Evolutionary conservation across 139 green algal species (phyloP).

Genomic region (Raphidocelis subcapitata): DNA sequence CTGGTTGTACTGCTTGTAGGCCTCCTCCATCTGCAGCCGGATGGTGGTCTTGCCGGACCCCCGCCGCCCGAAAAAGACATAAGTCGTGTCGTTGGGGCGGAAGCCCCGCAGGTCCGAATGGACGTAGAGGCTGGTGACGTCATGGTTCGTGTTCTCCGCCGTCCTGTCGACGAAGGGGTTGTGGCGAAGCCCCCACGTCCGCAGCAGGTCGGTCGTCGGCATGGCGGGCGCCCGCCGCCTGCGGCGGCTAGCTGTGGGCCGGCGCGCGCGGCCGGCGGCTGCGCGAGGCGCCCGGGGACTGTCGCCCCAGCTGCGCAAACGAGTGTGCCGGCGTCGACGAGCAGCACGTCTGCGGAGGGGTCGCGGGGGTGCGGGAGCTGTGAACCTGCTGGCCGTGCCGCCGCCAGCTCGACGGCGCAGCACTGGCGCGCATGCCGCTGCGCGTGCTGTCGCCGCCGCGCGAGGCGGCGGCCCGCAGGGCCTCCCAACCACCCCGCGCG

Average conservation of each 20-base stretch:
- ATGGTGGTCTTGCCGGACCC: slow-evolving; percentile 90
- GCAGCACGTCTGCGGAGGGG: too few species aligned
- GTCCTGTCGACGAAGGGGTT: slow-evolving; percentile 87
- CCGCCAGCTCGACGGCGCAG: too few species aligned
- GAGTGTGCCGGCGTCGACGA: too few species aligned
- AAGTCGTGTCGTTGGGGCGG: slow-evolving; percentile 79
- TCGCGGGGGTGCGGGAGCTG: too few species aligned
- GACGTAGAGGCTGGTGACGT: slow-evolving; percentile 68
- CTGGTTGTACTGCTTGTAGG: slow-evolving; percentile 67
- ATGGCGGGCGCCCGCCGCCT: slow-evolving; percentile 24
- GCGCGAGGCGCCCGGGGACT: neutral
- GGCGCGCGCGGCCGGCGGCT: neutral
- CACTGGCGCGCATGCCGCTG: too few species aligned
- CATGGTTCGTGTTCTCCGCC: slow-evolving; percentile 78
- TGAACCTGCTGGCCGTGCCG: too few species aligned
- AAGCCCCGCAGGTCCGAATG: slow-evolving; percentile 79
- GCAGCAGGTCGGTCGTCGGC: slow-evolving; percentile 64
- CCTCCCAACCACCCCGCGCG: too few species aligned
- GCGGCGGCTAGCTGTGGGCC: neutral
- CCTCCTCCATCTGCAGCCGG: slow-evolving; percentile 68
- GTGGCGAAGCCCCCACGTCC: slow-evolving; percentile 59
- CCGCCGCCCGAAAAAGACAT: slow-evolving; percentile 69
- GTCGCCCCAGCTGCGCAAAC: neutral
- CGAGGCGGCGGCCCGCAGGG: too few species aligned
- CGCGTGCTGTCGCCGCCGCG: too few species aligned